Conservation (phyloP, 2,329 filamentous ascomycete species). For the Cladophialophora chaetospira region DNA sequence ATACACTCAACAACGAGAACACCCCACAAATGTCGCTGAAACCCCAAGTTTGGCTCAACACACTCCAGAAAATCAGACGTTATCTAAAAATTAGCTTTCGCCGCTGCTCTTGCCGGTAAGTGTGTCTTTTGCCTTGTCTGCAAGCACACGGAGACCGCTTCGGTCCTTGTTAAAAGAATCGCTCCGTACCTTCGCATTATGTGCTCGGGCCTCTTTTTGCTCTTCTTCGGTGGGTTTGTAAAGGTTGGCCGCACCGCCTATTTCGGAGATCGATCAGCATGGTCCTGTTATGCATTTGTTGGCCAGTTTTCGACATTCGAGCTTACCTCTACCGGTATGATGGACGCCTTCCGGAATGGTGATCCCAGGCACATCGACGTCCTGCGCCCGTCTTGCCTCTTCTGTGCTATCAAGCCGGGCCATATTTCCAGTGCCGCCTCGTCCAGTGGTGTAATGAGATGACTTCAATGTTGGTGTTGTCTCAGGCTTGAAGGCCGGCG, state of each 20-base stretch:
- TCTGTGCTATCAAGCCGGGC: constrained; percentile 66
- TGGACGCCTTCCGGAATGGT: constrained; percentile 43
- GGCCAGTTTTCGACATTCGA: background rate
- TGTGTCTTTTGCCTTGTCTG: constrained; percentile 57
- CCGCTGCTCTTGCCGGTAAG: constrained; percentile 15
- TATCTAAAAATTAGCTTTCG: background rate
- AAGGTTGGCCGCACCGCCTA: constrained; percentile 35
- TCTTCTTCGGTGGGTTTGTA: constrained; percentile 35
- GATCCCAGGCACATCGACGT: constrained; percentile 63
- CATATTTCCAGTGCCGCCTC: constrained; percentile 89
- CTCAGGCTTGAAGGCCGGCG: constrained; percentile 64
- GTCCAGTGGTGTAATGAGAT: constrained; percentile 83
- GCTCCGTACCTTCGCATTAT: constrained; percentile 37
- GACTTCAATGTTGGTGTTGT: constrained; percentile 81
- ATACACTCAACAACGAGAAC: no score
- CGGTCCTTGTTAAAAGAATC: constrained; percentile 34
- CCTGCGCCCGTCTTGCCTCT: constrained; percentile 76
- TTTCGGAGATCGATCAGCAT: constrained; percentile 1
- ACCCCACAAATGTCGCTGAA: no score
- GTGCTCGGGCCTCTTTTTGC: constrained; percentile 35
- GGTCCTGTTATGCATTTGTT: background rate
- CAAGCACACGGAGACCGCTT: constrained; percentile 44
- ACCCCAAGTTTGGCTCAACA: no score
- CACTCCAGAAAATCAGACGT: no score
- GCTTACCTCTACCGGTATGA: constrained; percentile 48